Evolutionary conservation across 768 basidiomycete species (phyloP), one percentile per base, ranked within the genome.

Genomic region (Dictyophora rubrovolvata): DNA sequence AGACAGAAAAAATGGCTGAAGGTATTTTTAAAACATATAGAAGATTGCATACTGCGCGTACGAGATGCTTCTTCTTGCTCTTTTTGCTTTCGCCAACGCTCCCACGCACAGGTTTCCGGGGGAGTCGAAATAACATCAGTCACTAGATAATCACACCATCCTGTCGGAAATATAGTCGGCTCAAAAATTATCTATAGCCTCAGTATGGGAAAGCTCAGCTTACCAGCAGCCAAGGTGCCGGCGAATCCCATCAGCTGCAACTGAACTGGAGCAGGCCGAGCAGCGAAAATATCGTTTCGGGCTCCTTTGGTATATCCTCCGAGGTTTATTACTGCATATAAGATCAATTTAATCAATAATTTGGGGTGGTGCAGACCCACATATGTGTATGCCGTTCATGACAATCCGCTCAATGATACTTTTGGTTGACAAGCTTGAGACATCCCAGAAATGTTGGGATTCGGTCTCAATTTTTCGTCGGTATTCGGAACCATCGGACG

Each of bases 221-320:
- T 53, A 64, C 75, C 71, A 1, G 74, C 73, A 54, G 67, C 72
- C 10, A 79, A 62, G 4, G 79, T 79, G 16, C 79, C 78, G 5
- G 79, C 78, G 54, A 75, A 80, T 17, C 79, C 79, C 73, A 80
- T 78, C 18, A 77, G 64, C 37, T 76, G 75, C 54, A 79, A 68
- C 64, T 80, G 79, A 10, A 80, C 65, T 2, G 79, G 79, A 53
- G 72, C 72, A 16, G 77, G 75, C 22, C 79, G 71, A 1, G 74
- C 75, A 14, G 79, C 79, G 50, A 80, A 80, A 17, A 80, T 71
- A 54, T 80, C 79, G 59, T 80, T 80, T 57, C 73, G 66, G 1
- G 79, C 74, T 16, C 77, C 79, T 64, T 78, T 80, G 33, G 79
- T 80, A 60, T 80, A 80, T 10, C 79, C 79, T 5, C 73, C 75